phyloP scores from a whole-genome alignment of 23 red algal genomes.

The Gracilaria vermiculophylla region DNA sequence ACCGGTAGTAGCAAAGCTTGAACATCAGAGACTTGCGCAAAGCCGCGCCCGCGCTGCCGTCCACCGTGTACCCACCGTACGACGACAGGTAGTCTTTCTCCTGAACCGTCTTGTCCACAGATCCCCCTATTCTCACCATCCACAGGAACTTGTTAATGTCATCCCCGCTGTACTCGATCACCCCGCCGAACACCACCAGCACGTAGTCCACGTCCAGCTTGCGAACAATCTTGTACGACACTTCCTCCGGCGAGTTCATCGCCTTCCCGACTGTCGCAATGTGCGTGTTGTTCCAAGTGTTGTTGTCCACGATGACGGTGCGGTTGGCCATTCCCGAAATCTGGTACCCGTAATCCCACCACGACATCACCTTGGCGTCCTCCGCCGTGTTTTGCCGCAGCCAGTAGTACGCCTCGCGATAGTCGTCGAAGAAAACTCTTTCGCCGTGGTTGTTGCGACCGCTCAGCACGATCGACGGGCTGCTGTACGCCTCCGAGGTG shows the following conservation, averaged over 20 bases:
- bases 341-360: constrained; percentile 99
- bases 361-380: constrained; percentile 93
- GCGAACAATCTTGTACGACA: constrained; percentile 83
- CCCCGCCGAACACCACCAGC: constrained; percentile 93
- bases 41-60: constrained; percentile 53
- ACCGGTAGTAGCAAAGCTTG: constrained; percentile 96
- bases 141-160: constrained; percentile 99
- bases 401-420: constrained; percentile 98
- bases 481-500: constrained; percentile 85
- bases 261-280: constrained; percentile 98
- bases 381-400: constrained; percentile 88
- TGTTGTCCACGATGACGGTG: constrained; percentile 98
- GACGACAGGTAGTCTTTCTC: constrained; percentile 86
- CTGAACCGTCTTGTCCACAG: constrained; percentile 88
- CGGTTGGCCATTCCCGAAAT: constrained; percentile 96
- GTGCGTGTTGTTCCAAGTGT: constrained; percentile 99
- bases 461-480: constrained; percentile 88
- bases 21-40: constrained; percentile 92
- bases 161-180: constrained; percentile 91
- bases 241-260: constrained; percentile 87
- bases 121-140: constrained; percentile 90
- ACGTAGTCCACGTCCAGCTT: constrained; percentile 99
- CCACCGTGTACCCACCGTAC: constrained; percentile 85
- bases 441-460: constrained; percentile 54
- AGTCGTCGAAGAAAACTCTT: constrained; percentile 96